Evolutionary conservation across 192 early-diverging fungal species (phyloP), one percentile per base, ranked within the genome.

Genomic region (Piromyces sp.): DNA sequence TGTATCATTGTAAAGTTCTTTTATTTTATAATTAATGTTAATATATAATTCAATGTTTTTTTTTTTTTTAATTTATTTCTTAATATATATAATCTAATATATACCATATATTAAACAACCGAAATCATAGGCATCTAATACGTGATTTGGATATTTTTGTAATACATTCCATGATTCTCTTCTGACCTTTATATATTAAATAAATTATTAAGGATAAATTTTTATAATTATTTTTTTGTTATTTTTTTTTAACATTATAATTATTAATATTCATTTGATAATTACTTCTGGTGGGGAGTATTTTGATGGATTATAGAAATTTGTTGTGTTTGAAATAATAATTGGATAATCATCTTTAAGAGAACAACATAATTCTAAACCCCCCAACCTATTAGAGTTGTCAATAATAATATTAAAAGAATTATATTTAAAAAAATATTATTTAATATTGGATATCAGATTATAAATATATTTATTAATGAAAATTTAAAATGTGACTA

Each of bases 211-310:
- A 40, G 11, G 1, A 14, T 40, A 13, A 40, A 40, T 40, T 13
- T 40, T 40, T 15, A 2, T 40, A 14, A 15, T 40, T 40, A 7
- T 36, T 36, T 36, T 36, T 36, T 36, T 36, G 4, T 36, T 36
- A 7, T 36, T 36, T 7, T 36, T 36, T 36, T 36, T 36, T 12
- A n/a, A n/a, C n/a, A n/a, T n/a, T n/a, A n/a, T n/a, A n/a, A n/a
- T n/a, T n/a, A n/a, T n/a, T n/a, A n/a, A n/a, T n/a, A n/a, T n/a
- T n/a, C n/a, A n/a, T n/a, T n/a, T n/a, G n/a, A n/a, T n/a, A n/a
- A n/a, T n/a, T 29, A 94, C 85, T 84, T 95, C 94, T 22, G 94
- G 94, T 26, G 94, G 90, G 26, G 90, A 85, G 85, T 95, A 95
- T 82, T 88, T 89, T 33, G 88, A 84, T 2, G 92, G 89, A 37